phyloP scores from a whole-genome alignment of 352 stramenopile species.

The Halophytophthora batemanensis region DNA sequence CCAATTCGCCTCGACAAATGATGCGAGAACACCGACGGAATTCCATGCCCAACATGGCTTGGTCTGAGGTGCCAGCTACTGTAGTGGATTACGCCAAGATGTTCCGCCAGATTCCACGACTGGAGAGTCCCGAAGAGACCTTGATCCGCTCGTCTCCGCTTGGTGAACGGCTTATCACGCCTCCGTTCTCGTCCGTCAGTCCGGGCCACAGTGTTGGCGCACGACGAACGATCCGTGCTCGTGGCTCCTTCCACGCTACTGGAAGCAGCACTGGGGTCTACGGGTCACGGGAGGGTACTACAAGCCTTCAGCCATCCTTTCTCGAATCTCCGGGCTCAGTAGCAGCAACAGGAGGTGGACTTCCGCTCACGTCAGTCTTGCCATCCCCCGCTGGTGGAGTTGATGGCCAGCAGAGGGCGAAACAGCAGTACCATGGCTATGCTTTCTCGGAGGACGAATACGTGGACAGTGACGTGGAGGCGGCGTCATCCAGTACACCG shows the following conservation, averaged over 20 bases:
- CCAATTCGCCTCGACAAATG: slow-evolving; percentile 58
- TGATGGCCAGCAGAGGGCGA: background rate
- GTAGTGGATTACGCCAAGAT: slow-evolving; percentile 53
- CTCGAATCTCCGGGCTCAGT: slow-evolving; percentile 12
- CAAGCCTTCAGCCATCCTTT: slow-evolving; percentile 16
- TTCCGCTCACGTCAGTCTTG: too few relatives aligned
- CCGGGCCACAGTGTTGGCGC: too few relatives aligned
- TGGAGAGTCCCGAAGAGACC: slow-evolving; percentile 53
- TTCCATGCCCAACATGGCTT: slow-evolving; percentile 17
- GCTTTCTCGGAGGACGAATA: slow-evolving; percentile 80
- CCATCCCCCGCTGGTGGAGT: background rate
- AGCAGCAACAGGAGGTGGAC: slow-evolving; percentile 9
- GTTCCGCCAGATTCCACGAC: slow-evolving; percentile 38
- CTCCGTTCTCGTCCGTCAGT: slow-evolving; percentile 17
- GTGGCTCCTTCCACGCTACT: slow-evolving; percentile 48
- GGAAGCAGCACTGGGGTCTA: slow-evolving; percentile 14
- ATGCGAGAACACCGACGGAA: slow-evolving; percentile 26
- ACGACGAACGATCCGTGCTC: slow-evolving; percentile 43
- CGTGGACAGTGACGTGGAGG: slow-evolving; percentile 62
- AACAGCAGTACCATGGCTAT: slow-evolving; percentile 64
- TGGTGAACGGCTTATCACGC: slow-evolving; percentile 50
- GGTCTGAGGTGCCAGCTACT: slow-evolving; percentile 39
- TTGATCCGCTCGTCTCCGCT: slow-evolving; percentile 58
- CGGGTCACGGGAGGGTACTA: slow-evolving; percentile 8
- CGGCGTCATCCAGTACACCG: slow-evolving; percentile 28